These are phyloP conservation scores for Clonostachys rosea DNA, from an alignment of 2,329 filamentous ascomycete genomes.

Conservation along the genomic window DNA sequence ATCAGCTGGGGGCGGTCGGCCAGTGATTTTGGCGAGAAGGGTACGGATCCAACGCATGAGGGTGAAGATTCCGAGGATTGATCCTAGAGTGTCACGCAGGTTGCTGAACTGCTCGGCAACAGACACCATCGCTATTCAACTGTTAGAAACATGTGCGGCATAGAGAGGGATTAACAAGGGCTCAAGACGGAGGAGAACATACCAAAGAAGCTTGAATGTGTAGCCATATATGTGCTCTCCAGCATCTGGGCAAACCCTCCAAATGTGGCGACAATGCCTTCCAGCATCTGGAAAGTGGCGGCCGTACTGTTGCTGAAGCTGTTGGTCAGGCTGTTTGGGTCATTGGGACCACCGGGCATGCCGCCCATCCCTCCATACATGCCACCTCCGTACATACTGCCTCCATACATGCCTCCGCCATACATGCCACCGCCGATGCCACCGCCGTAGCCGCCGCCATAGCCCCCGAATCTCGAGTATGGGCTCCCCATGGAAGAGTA, in stretches of 20 bases:
- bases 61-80: constrained; percentile 91
- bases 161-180: neutral
- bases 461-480: constrained; percentile 42
- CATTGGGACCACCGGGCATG: constrained; percentile 58
- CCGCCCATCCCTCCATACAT: constrained; percentile 37
- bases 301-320: constrained; percentile 93
- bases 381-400: constrained; percentile 35
- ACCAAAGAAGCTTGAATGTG: constrained; percentile 98
- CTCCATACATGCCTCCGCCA: constrained; percentile 34
- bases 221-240: constrained; percentile 99
- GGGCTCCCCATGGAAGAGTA: constrained; percentile 24
- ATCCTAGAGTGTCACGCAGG: constrained; percentile 87
- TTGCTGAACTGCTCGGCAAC: constrained; percentile 97
- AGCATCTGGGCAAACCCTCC: constrained; percentile 98
- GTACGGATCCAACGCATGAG: constrained; percentile 93
- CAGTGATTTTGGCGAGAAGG: constrained; percentile 86
- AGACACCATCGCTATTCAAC: constrained; percentile 79
- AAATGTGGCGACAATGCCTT: constrained; percentile 94
- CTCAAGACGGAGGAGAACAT: constrained; percentile 23
- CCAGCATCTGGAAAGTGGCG: constrained; percentile 96
- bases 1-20: constrained; percentile 83
- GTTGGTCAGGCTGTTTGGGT: constrained; percentile 91
- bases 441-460: constrained; percentile 28
- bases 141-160: constrained; percentile 1
- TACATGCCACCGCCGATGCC: constrained; percentile 27